phyloP scores from a whole-genome alignment of 108 stramenopile genomes.

The Fragilariopsis cylindrus region DNA sequence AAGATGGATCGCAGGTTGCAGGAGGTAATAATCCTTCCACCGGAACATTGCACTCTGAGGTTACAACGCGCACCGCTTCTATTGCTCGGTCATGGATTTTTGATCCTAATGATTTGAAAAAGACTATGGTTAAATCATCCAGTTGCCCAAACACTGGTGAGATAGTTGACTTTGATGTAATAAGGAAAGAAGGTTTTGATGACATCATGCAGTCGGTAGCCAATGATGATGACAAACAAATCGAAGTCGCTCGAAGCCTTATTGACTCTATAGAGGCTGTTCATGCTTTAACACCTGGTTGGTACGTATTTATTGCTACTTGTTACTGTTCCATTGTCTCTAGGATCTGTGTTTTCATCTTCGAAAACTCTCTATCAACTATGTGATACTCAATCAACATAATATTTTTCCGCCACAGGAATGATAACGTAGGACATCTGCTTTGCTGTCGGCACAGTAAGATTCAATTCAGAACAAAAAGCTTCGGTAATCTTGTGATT shows the following conservation, averaged over 20 bases:
- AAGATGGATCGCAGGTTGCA: conserved; percentile 1
- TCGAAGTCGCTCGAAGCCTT: conserved; percentile 24
- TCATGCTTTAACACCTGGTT: background rate
- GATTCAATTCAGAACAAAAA: conserved; percentile 37
- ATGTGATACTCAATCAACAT: background rate
- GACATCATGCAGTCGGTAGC: conserved; percentile 43
- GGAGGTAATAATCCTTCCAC: background rate
- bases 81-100: conserved; percentile 12
- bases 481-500: conserved; percentile 16
- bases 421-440: conserved; percentile 29
- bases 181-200: conserved; percentile 48
- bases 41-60: background rate
- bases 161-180: conserved; percentile 41
- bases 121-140: background rate
- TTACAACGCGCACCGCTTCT: background rate
- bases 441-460: conserved; percentile 49
- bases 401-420: conserved; percentile 17
- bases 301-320: background rate
- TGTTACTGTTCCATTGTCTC: background rate
- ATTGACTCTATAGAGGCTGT: conserved; percentile 35
- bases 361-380: too few relatives aligned
- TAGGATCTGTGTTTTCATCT: background rate
- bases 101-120: conserved; percentile 16
- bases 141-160: conserved; percentile 26
- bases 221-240: conserved; percentile 26